Base-by-base conservation (phyloP, 192 early-diverging fungal genomes). In the Rhizophagus clarus region DNA sequence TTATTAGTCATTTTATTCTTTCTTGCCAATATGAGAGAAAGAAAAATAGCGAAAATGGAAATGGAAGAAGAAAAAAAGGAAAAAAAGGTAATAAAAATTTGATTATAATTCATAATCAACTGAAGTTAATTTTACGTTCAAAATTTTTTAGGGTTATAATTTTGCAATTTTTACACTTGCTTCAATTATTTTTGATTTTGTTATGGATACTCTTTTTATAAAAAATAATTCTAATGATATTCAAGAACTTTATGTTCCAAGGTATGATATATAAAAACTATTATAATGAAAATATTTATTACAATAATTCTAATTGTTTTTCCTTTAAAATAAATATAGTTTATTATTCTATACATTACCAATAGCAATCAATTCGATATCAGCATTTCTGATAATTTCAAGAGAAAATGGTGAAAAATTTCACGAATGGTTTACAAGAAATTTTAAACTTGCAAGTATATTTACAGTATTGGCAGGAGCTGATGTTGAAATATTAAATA, bases 381-480 rank as follows among this genome's bases (percentile, higher is more conserved):
- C 3, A 31, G 74, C 74, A 2, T 76, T 76, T 42, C 0, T 62
- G 0, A 40, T 76, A 15, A 62, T 76, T 11, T 31, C 29, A 28
- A 10, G 37, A 22, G 56, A 76, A 63, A 60, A 61, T 3, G 24
- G 24, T 8, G 7, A 15, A 26, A n/a, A 61, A 62, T 76, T 76
- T 40, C 5, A 22, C 1, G 0, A 11, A 34, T 76, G 74, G 74
- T 76, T 63, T 24, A 61, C 17, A 1, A 10, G 17, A 49, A 14
- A 47, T 24, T 3, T 10, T 28, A 63, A 63, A 66, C 0, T 77
- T 9, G 76, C 76, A 20, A n/a, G 62, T n/a, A 45, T 47, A 45
- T 77, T 77, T 45, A 77, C 76, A 20, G 28, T 77, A 45, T 77
- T 77, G n/a, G 31, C 76, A 67, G 37, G 76, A 11, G 12, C 37